Percentiles rank a stretch among this genome's conserved stretches.
phyloP scores from a whole-genome alignment of 1,284 basidiomycete genomes.

The Cerioporus squamosus region DNA sequence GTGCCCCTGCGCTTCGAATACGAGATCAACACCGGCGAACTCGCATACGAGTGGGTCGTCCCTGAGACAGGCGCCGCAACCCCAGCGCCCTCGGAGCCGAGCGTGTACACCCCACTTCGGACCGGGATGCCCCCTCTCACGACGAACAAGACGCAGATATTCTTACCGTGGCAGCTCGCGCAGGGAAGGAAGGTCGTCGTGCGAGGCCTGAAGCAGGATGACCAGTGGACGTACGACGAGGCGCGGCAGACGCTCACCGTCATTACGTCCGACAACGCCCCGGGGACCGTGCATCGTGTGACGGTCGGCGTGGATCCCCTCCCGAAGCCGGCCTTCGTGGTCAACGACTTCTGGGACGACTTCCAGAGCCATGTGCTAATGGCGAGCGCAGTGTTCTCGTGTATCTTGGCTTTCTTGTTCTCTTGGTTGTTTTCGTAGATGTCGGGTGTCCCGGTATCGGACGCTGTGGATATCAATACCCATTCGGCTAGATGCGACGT shows the following conservation, averaged over 20 bases:
- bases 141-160: conserved; percentile 78
- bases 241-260: conserved; percentile 71
- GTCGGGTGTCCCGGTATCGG: background rate
- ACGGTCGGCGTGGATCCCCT: conserved; percentile 59
- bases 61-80: conserved; percentile 28
- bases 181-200: conserved; percentile 63
- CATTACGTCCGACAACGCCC: conserved; percentile 47
- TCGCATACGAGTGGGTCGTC: conserved; percentile 65
- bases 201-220: conserved; percentile 51
- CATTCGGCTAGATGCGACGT: background rate
- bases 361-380: conserved; percentile 43
- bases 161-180: conserved; percentile 67
- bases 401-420: background rate
- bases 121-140: conserved; percentile 43
- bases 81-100: conserved; percentile 10
- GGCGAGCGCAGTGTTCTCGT: conserved; percentile 1
- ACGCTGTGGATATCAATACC: background rate
- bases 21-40: conserved; percentile 69
- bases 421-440: background rate
- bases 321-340: conserved; percentile 50
- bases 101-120: conserved; percentile 43
- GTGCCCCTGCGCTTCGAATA: conserved; percentile 71
- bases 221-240: conserved; percentile 59
- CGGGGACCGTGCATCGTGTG: conserved; percentile 52
- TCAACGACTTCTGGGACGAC: conserved; percentile 70